Base-by-base conservation (phyloP, 2,329 filamentous ascomycete genomes). In the Microsporum ferrugineum region DNA sequence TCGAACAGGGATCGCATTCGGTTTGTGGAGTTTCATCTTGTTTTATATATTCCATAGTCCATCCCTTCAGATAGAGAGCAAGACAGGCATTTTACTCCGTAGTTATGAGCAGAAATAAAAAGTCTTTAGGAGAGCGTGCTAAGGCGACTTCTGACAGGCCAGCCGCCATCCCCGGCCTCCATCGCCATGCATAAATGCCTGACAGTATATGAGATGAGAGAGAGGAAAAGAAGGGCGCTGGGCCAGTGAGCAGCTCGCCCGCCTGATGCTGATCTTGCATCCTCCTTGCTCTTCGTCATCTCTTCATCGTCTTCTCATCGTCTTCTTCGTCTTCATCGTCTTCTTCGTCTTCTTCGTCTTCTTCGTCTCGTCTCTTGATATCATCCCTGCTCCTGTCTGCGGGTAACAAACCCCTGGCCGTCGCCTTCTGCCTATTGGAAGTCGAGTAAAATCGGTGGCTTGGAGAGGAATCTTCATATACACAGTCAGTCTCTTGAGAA, bases 171-270 rank as follows among this genome's bases (percentile, higher is more conserved):
- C 31, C 51, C 45, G 31, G 27, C 45, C 45, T 51, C 45, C 51
- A 36, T 34, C 51, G 10, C 3, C 51, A 55, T 55, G 51, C 51
- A 55, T 55, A 55, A 55, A 31, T 55, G 51, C 51, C 51, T 55
- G 51, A 55, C n/a, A 43, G 14, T n/a, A n/a, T 36, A 55, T 29
- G 2, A 51, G 51, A 10, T 36, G 27, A 47, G 23, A 29, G 31
- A 34, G 27, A 47, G 5, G 10, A 29, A 29, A 51, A 51, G 14
- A 29, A 29, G 27, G 45, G 51, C 7, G 51, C 33, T 55, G 51
- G 51, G 51, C 51, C 51, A 55, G 51, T 55, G 39, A 34, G 51
- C 51, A 55, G 31, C 31, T 51, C 45, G 27, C 45, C 45, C 45
- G 45, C 45, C 5, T 10, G 45, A 23, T 51, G 45, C 45, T 47